A percentile compares a stretch with the other conserved stretches of the same genome.
phyloP scores from a whole-genome alignment of 371 early-diverging fungal genomes.

The Haplosporangium sp. region DNA sequence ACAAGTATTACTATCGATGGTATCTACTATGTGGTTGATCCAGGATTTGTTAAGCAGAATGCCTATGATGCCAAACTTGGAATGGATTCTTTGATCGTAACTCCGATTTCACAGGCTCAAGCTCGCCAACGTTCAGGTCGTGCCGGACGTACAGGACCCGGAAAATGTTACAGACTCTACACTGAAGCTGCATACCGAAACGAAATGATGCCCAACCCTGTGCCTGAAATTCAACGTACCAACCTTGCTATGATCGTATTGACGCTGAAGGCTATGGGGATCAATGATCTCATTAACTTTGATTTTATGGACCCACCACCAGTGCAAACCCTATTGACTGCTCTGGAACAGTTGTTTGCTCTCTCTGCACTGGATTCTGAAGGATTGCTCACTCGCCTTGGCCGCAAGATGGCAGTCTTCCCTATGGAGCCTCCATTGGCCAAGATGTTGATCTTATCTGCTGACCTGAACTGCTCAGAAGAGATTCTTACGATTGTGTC shows the following conservation, averaged over 20 bases:
- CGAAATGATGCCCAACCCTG: conserved; percentile 95
- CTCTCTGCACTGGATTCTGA: conserved; percentile 96
- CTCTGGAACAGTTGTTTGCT: conserved; percentile 92
- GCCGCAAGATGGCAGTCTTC: conserved; percentile 97
- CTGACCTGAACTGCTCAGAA: conserved; percentile 93
- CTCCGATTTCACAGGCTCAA: conserved; percentile 96
- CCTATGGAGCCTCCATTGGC: conserved; percentile 95
- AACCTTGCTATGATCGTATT: conserved; percentile 95
- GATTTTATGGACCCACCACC: conserved; percentile 99
- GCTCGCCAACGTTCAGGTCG: conserved; percentile 98
- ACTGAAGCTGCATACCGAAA: conserved; percentile 95
- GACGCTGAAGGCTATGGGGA: conserved; percentile 95
- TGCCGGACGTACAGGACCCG: conserved; percentile 98
- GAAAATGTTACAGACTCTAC: conserved; percentile 96
- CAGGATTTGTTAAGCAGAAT: conserved; percentile 98
- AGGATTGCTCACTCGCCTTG: conserved; percentile 92
- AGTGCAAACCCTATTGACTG: conserved; percentile 91
- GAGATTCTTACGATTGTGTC: conserved; percentile 97
- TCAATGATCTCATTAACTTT: conserved; percentile 95
- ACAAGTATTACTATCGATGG: conserved; percentile 99
- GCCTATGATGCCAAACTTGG: conserved; percentile 95
- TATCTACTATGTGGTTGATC: conserved; percentile 98
- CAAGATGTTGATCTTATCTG: conserved; percentile 93
- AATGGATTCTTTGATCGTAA: conserved; percentile 94
- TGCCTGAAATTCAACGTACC: conserved; percentile 98